Evolutionary conservation across 495 filamentous ascomycete genomes (phyloP).

Genomic region (Tuber magnatum): DNA sequence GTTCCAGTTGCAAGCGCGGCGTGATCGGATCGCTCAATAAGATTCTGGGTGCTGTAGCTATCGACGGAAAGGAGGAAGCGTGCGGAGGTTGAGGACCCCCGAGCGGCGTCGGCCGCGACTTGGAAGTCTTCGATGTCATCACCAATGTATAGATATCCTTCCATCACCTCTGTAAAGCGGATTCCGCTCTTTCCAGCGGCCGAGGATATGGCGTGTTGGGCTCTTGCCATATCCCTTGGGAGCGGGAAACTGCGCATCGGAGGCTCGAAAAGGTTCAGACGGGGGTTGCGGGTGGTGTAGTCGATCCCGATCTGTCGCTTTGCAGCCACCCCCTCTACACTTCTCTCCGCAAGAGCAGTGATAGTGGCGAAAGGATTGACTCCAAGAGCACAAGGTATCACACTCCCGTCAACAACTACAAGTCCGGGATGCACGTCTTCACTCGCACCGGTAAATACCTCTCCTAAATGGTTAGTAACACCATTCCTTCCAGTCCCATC

Average conservation of each 20-base stretch:
- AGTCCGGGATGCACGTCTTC: slow-evolving; percentile 51
- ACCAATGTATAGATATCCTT: slow-evolving; percentile 54
- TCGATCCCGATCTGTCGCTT: slow-evolving; percentile 47
- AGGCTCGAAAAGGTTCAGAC: slow-evolving; percentile 34
- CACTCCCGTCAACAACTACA: slow-evolving; percentile 56
- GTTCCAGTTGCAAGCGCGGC: slow-evolving; percentile 55
- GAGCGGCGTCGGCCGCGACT: slow-evolving; percentile 50
- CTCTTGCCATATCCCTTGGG: slow-evolving; percentile 26
- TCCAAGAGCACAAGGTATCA: slow-evolving; percentile 58
- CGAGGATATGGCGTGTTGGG: slow-evolving; percentile 43
- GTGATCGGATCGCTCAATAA: slow-evolving; percentile 47
- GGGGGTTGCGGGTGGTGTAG: slow-evolving; percentile 47
- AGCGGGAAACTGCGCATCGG: slow-evolving; percentile 27
- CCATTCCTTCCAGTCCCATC: slow-evolving; percentile 54
- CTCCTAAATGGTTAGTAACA: slow-evolving; percentile 58
- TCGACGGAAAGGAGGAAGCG: slow-evolving; percentile 57
- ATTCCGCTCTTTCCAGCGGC: slow-evolving; percentile 48
- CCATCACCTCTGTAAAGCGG: slow-evolving; percentile 59
- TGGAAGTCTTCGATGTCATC: slow-evolving; percentile 51
- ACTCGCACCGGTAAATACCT: slow-evolving; percentile 52
- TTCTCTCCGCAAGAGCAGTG: slow-evolving; percentile 59
- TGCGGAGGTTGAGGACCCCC: slow-evolving; percentile 50
- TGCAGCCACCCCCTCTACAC: slow-evolving; percentile 48
- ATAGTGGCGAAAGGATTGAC: slow-evolving; percentile 67
- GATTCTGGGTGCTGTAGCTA: slow-evolving; percentile 46